A percentile compares a stretch with the other conserved stretches of the same genome.
Conservation (phyloP, 2,329 filamentous ascomycete genomes). For the Scedosporium boydii region DNA sequence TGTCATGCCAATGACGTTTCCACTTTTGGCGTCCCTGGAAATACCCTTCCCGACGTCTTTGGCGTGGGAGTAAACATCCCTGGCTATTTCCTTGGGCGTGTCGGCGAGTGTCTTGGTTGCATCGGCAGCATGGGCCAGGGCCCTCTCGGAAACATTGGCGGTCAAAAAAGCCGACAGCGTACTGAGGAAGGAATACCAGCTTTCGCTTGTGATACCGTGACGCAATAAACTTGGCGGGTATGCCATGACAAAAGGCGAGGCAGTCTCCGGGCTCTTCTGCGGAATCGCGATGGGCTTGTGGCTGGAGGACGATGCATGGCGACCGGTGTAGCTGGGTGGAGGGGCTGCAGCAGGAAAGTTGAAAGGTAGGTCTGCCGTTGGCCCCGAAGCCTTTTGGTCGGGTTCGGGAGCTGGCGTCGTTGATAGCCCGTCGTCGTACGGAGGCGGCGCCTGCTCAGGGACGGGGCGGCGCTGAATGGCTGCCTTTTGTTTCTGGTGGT, state of each 20-base stretch:
- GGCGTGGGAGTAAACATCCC: conserved; percentile 24
- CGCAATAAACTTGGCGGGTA: conserved; percentile 27
- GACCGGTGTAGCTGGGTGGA: conserved; percentile 19
- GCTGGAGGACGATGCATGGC: not conserved
- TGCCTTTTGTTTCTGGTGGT: too few relatives aligned
- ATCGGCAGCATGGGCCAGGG: conserved; percentile 32
- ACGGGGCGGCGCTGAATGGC: too few relatives aligned
- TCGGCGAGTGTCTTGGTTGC: conserved; percentile 24
- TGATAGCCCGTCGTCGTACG: not conserved
- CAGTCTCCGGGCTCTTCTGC: conserved; percentile 22
- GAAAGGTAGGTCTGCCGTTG: conserved; percentile 26
- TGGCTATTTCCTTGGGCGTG: conserved; percentile 25
- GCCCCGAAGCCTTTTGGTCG: conserved; percentile 8
- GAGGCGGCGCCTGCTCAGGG: not conserved
- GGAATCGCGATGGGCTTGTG: conserved; percentile 29
- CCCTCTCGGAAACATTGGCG: conserved; percentile 32
- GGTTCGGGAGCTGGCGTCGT: not conserved
- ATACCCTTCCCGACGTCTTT: conserved; percentile 27
- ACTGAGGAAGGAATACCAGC: conserved; percentile 24
- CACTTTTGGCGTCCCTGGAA: conserved; percentile 23
- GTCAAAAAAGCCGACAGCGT: conserved; percentile 36
- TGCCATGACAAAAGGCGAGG: conserved; percentile 27
- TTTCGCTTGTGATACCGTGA: conserved; percentile 24
- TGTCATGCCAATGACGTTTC: conserved; percentile 30
- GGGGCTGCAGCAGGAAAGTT: conserved; percentile 25